Percentiles rank a stretch among this genome's conserved stretches.
Conservation (phyloP, 108 stramenopile genomes). For the Skeletonema grethae region DNA sequence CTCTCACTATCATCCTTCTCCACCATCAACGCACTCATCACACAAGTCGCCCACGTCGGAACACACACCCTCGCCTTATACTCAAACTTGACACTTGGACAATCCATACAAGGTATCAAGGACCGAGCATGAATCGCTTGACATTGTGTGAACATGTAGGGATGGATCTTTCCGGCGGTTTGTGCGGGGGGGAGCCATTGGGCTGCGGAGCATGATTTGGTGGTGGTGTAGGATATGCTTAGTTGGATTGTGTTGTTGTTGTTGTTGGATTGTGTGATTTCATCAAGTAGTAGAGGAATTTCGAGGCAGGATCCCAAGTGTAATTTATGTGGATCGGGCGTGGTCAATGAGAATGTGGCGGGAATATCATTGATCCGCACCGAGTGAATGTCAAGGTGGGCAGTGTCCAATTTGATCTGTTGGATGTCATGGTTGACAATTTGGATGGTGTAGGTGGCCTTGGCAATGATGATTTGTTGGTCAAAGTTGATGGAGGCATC, state of each 20-base stretch:
- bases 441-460: constrained; percentile 66
- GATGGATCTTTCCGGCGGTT: constrained; percentile 90
- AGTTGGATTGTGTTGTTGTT: constrained; percentile 27
- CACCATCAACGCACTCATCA: constrained; percentile 90
- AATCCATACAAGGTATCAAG: constrained; percentile 94
- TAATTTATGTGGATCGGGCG: constrained; percentile 34
- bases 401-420: constrained; percentile 60
- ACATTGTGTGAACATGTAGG: constrained; percentile 97
- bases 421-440: constrained; percentile 6
- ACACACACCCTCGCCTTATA: constrained; percentile 85
- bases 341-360: constrained; percentile 48
- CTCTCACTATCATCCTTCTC: no score
- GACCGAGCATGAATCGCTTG: constrained; percentile 97
- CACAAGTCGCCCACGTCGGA: constrained; percentile 88
- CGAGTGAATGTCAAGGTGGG: constrained; percentile 55
- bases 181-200: constrained; percentile 95
- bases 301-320: constrained; percentile 63
- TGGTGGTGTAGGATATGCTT: constrained; percentile 79
- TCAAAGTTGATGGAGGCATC: constrained; percentile 67
- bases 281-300: constrained; percentile 50
- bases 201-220: constrained; percentile 69
- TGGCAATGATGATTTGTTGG: constrained; percentile 47
- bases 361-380: constrained; percentile 46
- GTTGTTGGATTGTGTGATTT: no score
- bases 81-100: constrained; percentile 87